Base-by-base conservation (phyloP, 345 rosid genomes). In the Hirschfeldia incana region DNA sequence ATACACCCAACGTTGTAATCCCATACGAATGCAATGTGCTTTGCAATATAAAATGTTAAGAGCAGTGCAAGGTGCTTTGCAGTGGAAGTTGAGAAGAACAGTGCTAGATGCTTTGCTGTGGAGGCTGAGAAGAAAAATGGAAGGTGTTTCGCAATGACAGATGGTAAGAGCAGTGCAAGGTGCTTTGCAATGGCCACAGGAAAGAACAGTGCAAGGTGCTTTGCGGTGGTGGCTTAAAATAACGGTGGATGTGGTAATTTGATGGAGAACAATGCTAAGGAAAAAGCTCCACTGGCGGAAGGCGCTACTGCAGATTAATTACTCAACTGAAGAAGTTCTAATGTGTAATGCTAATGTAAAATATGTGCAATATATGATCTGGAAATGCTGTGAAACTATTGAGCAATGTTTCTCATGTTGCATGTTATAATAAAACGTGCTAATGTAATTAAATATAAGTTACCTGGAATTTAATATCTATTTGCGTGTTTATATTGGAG, bases 371-470 rank as follows among this genome's bases (percentile, higher is more conserved):
- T 66, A 66, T 42, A 42, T 42, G 49, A 10, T 42, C 49, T 42
- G 49, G n/a, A 42, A 42, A 42, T 42, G 49, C 49, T 42, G 49
- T 42, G 49, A 42, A 42, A 42, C 49, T 37, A 36, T 36, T 65
- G 69, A 36, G 69, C 9, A 3, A 6, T 63, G 67, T 32, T 63
- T 2, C 51, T 36, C 8, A 10, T 46, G 49, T 65, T 65, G 17
- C 69, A 65, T 65, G 69, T 17, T 65, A 36, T 16, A 16, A 36
- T 36, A 51, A 65, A 8, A 65, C 30, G 8, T 36, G 51, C 69
- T 65, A 37, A 65, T 36, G 30, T 65, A 21, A 36, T 36, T 65
- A 65, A 65, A n/a, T n/a, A 65, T 65, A 65, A 65, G 30, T 65
- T 36, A 36, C 10, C 4, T 15, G 9, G 16, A 49, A 10, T 42